Conservation (phyloP, 176 grass and related monocot species). For the Oryza rufipogon region DNA sequence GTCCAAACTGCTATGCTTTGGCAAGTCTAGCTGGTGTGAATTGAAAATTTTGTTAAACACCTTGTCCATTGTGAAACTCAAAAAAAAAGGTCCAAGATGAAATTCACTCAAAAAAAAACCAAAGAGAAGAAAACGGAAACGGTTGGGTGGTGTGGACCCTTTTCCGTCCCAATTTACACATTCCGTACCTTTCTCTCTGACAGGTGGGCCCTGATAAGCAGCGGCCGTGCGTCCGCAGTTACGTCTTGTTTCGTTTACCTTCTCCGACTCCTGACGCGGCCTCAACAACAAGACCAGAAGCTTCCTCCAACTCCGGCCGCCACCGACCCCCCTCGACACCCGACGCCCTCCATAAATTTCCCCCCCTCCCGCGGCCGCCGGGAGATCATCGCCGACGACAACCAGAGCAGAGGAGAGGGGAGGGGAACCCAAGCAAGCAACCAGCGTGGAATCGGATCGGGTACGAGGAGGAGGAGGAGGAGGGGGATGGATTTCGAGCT, state of each 20-base stretch:
- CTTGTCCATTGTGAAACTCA: no score
- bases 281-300: slow-evolving; percentile 30
- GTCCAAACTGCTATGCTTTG: no score
- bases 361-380: neutral
- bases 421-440: neutral
- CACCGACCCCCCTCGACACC: slow-evolving; percentile 22
- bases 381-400: neutral
- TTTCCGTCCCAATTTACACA: no score
- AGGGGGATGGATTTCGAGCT: slow-evolving; percentile 85
- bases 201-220: neutral
- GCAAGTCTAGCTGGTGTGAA: no score
- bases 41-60: no score
- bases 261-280: neutral
- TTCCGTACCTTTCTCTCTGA: neutral
- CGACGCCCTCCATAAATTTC: neutral
- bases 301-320: slow-evolving; percentile 37
- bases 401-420: neutral
- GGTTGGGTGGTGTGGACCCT: no score
- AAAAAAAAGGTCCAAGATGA: no score
- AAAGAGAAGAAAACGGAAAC: no score
- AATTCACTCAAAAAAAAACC: no score
- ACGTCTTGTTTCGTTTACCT: neutral
- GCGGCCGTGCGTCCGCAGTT: slow-evolving; percentile 30
- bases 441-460: neutral
- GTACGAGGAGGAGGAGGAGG: neutral